phyloP scores from a whole-genome alignment of 768 basidiomycete genomes.

The Udeniomyces megalosporus region DNA sequence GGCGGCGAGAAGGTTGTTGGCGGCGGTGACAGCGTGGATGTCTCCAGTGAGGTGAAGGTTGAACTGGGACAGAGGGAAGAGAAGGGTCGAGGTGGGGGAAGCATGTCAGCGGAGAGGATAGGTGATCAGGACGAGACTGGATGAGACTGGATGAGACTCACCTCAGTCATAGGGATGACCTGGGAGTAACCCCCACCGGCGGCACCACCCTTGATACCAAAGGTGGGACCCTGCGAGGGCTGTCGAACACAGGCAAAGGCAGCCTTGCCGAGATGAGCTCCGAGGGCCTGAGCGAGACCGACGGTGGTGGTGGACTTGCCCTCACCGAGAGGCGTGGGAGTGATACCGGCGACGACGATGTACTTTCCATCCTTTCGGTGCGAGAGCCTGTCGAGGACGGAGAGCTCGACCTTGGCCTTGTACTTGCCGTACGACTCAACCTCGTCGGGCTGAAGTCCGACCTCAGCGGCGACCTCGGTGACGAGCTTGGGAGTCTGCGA shows the following conservation, averaged over 20 bases:
- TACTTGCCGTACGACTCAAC: conserved; percentile 86
- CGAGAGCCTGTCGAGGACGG: conserved; percentile 62
- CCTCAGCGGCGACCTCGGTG: conserved; percentile 64
- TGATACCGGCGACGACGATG: conserved; percentile 88
- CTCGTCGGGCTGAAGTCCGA: conserved; percentile 71
- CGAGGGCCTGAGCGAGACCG: conserved; percentile 87
- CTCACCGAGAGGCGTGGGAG: conserved; percentile 90
- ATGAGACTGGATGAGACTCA: conserved; percentile 25
- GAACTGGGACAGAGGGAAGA: conserved; percentile 39
- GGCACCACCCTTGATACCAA: conserved; percentile 97
- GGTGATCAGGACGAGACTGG: background rate
- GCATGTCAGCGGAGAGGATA: background rate
- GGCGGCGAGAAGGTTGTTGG: conserved; percentile 91
- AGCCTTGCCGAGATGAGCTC: conserved; percentile 80
- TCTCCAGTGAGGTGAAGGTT: conserved; percentile 93
- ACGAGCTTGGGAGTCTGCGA: conserved; percentile 86
- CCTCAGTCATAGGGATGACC: conserved; percentile 98
- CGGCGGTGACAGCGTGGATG: conserved; percentile 92
- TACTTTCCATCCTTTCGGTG: conserved; percentile 89
- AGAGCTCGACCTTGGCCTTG: conserved; percentile 93
- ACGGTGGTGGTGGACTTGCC: conserved; percentile 98
- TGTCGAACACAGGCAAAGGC: conserved; percentile 94
- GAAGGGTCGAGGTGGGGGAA: no score
- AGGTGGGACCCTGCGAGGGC: conserved; percentile 95
- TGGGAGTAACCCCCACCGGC: conserved; percentile 97